Conservation (phyloP, 2,329 filamentous ascomycete species). For the Pseudofabraea citricarpa region DNA sequence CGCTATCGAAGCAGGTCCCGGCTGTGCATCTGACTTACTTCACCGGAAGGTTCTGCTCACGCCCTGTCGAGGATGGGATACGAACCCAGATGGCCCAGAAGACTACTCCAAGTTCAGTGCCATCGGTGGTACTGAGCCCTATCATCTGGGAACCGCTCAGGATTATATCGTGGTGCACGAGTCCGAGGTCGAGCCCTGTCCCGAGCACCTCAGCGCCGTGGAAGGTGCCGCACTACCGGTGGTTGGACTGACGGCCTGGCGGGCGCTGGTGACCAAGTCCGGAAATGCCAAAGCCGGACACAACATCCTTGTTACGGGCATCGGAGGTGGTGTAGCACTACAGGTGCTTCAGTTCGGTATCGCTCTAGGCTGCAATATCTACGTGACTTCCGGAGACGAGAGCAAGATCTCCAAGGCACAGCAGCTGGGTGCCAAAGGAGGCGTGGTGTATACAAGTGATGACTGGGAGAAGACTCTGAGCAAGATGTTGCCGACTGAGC, state of each 20-base stretch:
- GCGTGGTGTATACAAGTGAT: slow-evolving; percentile 72
- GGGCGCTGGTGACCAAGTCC: slow-evolving; percentile 77
- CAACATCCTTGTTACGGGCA: slow-evolving; percentile 83
- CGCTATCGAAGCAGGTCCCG: slow-evolving; percentile 62
- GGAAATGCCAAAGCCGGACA: slow-evolving; percentile 56
- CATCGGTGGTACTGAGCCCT: slow-evolving; percentile 64
- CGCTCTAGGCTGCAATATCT: slow-evolving; percentile 50
- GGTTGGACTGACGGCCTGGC: slow-evolving; percentile 83
- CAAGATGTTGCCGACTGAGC: slow-evolving; percentile 58
- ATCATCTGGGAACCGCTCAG: slow-evolving; percentile 66
- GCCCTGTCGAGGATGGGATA: slow-evolving; percentile 73
- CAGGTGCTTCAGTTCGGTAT: slow-evolving; percentile 76
- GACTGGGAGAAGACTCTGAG: slow-evolving; percentile 77
- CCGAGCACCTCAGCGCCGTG: slow-evolving; percentile 62
- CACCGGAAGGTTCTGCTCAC: slow-evolving; percentile 68
- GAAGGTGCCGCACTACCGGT: slow-evolving; percentile 83
- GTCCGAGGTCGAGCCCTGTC: slow-evolving; percentile 70
- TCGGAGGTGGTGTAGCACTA: slow-evolving; percentile 87
- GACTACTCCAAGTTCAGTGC: slow-evolving; percentile 54
- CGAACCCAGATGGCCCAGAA: slow-evolving; percentile 70
- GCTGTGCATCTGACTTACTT: slow-evolving; percentile 45
- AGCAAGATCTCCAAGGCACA: slow-evolving; percentile 69
- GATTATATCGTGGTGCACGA: slow-evolving; percentile 68
- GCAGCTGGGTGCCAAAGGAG: slow-evolving; percentile 70
- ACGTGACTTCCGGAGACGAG: slow-evolving; percentile 47